Percentiles rank a stretch among this genome's conserved stretches.
phyloP scores from a whole-genome alignment of 768 basidiomycete species.

The Cystobasidium tubakii region DNA sequence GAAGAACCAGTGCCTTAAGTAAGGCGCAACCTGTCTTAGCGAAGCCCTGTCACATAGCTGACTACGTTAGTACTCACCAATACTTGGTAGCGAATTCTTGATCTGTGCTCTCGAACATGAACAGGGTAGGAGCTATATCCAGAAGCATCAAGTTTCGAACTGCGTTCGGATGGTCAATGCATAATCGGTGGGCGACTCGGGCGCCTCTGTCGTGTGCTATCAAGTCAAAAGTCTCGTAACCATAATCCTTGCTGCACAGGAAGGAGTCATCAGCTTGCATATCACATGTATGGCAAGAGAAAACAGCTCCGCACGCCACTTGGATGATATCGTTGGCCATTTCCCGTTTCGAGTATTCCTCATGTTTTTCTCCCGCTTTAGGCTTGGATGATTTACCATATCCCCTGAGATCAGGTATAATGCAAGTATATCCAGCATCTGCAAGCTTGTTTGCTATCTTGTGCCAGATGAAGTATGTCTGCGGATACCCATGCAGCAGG shows the following conservation, averaged over 20 bases:
- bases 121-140: slow-evolving; percentile 49
- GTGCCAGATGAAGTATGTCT: slow-evolving; percentile 33
- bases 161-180: slow-evolving; percentile 45
- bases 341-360: slow-evolving; percentile 48
- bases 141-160: slow-evolving; percentile 46
- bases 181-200: slow-evolving; percentile 48
- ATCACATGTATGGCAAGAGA: neutral
- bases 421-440: slow-evolving; percentile 34
- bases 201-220: slow-evolving; percentile 48
- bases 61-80: neutral
- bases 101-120: slow-evolving; percentile 45
- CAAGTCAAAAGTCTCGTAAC: slow-evolving; percentile 43
- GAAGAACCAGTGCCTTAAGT: slow-evolving; percentile 47
- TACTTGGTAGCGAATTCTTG: slow-evolving; percentile 41
- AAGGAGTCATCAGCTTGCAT: neutral
- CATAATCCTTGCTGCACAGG: slow-evolving; percentile 43
- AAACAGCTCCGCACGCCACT: slow-evolving; percentile 44
- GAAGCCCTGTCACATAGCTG: neutral
- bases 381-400: slow-evolving; percentile 34
- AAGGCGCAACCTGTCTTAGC: neutral
- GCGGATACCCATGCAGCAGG: slow-evolving; percentile 28
- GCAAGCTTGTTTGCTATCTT: slow-evolving; percentile 32
- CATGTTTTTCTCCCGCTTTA: slow-evolving; percentile 38
- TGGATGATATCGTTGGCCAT: slow-evolving; percentile 48
- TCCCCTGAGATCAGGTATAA: slow-evolving; percentile 25